These are phyloP conservation scores for Hanseniaspora thailandica DNA, from an alignment of 805 yeast genomes.

Conservation along the genomic window DNA sequence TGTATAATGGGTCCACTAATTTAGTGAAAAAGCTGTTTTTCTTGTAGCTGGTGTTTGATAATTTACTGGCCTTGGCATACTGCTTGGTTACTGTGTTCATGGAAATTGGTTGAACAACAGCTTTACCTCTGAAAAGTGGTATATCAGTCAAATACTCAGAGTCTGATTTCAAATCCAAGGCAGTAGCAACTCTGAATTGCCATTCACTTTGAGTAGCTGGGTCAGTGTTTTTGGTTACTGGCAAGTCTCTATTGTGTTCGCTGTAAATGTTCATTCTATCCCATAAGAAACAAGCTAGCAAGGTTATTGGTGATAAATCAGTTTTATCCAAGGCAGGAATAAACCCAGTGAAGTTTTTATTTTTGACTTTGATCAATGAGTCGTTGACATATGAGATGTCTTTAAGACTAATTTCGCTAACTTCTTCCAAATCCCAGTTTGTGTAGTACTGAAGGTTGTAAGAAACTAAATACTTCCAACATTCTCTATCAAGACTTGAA, in stretches of 20 bases:
- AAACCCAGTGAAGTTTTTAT: conserved; percentile 1
- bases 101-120: conserved; percentile 2
- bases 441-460: conserved; percentile 6
- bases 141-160: conserved; percentile 1
- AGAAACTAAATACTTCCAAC: conserved; percentile 11
- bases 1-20: neutral
- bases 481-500: conserved; percentile 9
- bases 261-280: conserved; percentile 9
- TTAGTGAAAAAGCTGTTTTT: conserved; percentile 10
- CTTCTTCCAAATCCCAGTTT: conserved; percentile 14
- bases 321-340: conserved; percentile 11
- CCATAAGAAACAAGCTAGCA: conserved; percentile 12
- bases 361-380: neutral
- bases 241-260: conserved; percentile 12
- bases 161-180: neutral
- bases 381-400: conserved; percentile 5
- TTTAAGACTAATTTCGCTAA: neutral
- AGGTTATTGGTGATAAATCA: conserved; percentile 9
- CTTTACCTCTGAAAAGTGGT: conserved; percentile 12
- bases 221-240: conserved; percentile 6
- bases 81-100: conserved; percentile 13
- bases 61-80: conserved; percentile 10
- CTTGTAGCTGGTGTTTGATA: conserved; percentile 6
- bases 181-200: conserved; percentile 10
- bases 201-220: neutral